Conservation (phyloP, 1,284 basidiomycete genomes). For the Heterobasidion irregulare region DNA sequence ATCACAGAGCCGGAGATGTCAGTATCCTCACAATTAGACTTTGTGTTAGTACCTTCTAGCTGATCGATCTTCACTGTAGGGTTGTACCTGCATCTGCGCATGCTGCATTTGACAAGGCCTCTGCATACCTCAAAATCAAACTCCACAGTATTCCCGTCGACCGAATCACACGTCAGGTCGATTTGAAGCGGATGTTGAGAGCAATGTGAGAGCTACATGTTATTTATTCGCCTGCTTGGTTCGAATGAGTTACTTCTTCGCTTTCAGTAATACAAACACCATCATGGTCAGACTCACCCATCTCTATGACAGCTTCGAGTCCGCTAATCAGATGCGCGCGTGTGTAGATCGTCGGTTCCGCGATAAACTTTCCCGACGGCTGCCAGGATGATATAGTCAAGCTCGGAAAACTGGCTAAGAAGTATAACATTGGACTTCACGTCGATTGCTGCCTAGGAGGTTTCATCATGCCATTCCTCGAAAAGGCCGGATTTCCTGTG, state of each 20-base stretch:
- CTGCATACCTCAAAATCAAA: slow-evolving; percentile 88
- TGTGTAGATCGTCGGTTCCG: slow-evolving; percentile 77
- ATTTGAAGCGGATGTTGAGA: slow-evolving; percentile 70
- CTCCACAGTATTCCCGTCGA: slow-evolving; percentile 88
- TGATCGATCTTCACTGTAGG: slow-evolving; percentile 31
- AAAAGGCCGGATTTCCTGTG: slow-evolving; percentile 37
- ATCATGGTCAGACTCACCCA: slow-evolving; percentile 48
- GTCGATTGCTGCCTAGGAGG: slow-evolving; percentile 92
- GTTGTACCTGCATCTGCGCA: slow-evolving; percentile 83
- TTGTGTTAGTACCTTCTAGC: neutral
- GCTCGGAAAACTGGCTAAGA: slow-evolving; percentile 71
- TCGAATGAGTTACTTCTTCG: neutral
- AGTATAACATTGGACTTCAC: slow-evolving; percentile 80
- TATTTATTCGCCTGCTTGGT: neutral
- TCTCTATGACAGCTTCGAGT: neutral
- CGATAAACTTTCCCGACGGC: slow-evolving; percentile 90
- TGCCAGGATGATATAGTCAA: slow-evolving; percentile 84
- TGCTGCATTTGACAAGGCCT: slow-evolving; percentile 94
- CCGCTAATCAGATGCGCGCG: slow-evolving; percentile 3
- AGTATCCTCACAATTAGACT: slow-evolving; percentile 16
- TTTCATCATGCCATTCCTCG: slow-evolving; percentile 88
- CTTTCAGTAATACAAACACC: slow-evolving; percentile 66
- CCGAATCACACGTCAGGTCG: slow-evolving; percentile 70
- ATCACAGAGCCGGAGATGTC: slow-evolving; percentile 92
- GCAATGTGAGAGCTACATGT: slow-evolving; percentile 64